phyloP scores from a whole-genome alignment of 768 basidiomycete genomes.

The Russula brevipes region DNA sequence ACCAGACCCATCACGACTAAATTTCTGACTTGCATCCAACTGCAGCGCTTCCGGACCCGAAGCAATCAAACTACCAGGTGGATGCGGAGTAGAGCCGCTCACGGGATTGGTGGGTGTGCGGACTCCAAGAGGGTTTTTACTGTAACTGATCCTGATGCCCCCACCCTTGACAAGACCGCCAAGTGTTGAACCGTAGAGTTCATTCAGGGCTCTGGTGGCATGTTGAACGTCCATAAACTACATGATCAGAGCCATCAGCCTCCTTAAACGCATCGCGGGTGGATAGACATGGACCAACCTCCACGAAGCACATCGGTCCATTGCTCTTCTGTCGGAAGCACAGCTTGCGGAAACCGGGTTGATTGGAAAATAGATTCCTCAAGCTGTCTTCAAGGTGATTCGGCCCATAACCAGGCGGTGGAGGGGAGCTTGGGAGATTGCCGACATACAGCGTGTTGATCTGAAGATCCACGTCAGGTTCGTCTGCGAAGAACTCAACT shows the following conservation, averaged over 20 bases:
- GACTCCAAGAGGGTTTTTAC: slow-evolving; percentile 96
- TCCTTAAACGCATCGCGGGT: not conserved
- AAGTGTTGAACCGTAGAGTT: slow-evolving; percentile 87
- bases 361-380: slow-evolving; percentile 71
- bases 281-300: slow-evolving; percentile 45
- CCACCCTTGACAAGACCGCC: slow-evolving; percentile 89
- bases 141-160: slow-evolving; percentile 94
- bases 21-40: slow-evolving; percentile 26
- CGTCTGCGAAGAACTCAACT: not conserved
- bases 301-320: slow-evolving; percentile 99
- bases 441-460: slow-evolving; percentile 99
- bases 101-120: slow-evolving; percentile 62
- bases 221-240: slow-evolving; percentile 87
- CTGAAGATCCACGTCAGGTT: slow-evolving; percentile 32
- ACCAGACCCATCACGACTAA: slow-evolving; percentile 30
- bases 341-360: slow-evolving; percentile 83
- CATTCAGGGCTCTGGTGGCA: slow-evolving; percentile 83
- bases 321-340: slow-evolving; percentile 95
- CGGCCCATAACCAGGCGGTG: slow-evolving; percentile 64
- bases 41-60: slow-evolving; percentile 19
- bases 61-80: slow-evolving; percentile 18
- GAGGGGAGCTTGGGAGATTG: slow-evolving; percentile 80
- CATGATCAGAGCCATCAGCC: not conserved
- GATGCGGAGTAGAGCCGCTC: slow-evolving; percentile 28
- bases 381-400: slow-evolving; percentile 85